Base-by-base conservation (phyloP, 2,329 filamentous ascomycete species). In the Cladosporium colombiae region DNA sequence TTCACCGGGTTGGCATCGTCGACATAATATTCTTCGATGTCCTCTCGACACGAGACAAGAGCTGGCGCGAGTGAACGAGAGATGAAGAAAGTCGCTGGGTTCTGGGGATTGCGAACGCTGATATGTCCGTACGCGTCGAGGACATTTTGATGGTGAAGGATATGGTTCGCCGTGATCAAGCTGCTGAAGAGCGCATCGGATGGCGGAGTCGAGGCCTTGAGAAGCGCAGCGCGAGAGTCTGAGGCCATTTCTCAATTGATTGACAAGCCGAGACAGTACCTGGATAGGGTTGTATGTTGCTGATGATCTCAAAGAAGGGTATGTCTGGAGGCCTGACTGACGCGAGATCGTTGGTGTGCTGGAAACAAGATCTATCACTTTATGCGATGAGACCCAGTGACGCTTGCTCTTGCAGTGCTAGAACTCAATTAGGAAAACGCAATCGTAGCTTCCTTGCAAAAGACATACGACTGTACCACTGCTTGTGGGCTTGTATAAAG, bases 1-100 rank as follows among this genome's bases (percentile, higher is more conserved):
- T 72, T 67, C 23, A 77, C 72, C 1, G 74, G 71, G 23, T 64
- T 68, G 31, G 77, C 80, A 65, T 81, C 78, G 5, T 78, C 75
- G 40, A 83, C 74, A 21, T 76, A 73, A 71, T 82, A 83, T 67
- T 81, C 79, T 57, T 81, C 72, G 10, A 83, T 67, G 68, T 83
- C 80, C 10, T 78, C 75, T 8, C 75, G 74, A 3, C 71, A 74
- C 64, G 78, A 77, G 21, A 82, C 74, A 3, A 83, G 71, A 0
- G 80, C 80, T 5, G 81, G 80, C 1, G 81, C 74, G 37, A 81
- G 76, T n/a, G 76, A 77, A 55, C 73, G 74, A 21, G 80, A 75
- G 70, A 83, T 77, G 76, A 79, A 82, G 72, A 82, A 83, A 0
- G 79, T 81, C 3, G 68, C 56, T 1, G 73, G 70, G 61, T 78